These are phyloP conservation scores for Aspergillus neotritici DNA, from an alignment of 2,329 filamentous ascomycete species.

Conservation along the genomic window DNA sequence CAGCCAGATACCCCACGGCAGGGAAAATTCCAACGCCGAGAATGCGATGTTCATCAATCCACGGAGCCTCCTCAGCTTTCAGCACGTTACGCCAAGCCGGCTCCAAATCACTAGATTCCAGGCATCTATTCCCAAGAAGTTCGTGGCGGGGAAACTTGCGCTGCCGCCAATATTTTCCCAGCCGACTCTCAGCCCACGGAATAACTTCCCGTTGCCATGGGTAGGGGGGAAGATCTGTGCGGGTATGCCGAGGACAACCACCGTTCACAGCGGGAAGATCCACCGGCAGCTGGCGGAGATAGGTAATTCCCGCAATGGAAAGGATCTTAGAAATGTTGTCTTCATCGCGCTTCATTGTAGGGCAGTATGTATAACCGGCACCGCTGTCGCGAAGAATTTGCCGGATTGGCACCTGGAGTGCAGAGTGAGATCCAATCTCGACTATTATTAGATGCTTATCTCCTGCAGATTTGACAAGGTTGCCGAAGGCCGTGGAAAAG, in stretches of 20 bases:
- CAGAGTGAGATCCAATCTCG: too few species aligned
- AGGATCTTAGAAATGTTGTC: background rate
- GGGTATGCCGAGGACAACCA: background rate
- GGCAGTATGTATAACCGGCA: background rate
- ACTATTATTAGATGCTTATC: too few species aligned
- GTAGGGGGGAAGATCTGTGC: slow-evolving; percentile 35
- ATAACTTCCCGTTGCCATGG: slow-evolving; percentile 37
- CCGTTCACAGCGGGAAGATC: background rate
- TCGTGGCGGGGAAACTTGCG: slow-evolving; percentile 19
- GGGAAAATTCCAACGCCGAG: slow-evolving; percentile 5
- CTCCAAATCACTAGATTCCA: slow-evolving; percentile 17
- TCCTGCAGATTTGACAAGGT: too few species aligned
- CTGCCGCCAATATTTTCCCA: slow-evolving; percentile 20
- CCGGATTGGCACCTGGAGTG: too few species aligned
- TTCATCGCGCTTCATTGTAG: background rate
- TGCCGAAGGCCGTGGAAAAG: too few species aligned
- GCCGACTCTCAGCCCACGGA: slow-evolving; percentile 35
- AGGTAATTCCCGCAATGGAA: background rate
- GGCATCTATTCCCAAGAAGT: slow-evolving; percentile 18
- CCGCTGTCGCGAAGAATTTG: background rate
- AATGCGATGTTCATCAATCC: slow-evolving; percentile 10
- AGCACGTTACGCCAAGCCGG: slow-evolving; percentile 45
- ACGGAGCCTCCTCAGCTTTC: slow-evolving; percentile 8
- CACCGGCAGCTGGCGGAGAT: background rate
- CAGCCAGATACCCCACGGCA: slow-evolving; percentile 7